Evolutionary conservation across 2,329 filamentous ascomycete genomes (phyloP), one percentile per base, ranked within the genome.

Genomic region (Chaetomium sp.): DNA sequence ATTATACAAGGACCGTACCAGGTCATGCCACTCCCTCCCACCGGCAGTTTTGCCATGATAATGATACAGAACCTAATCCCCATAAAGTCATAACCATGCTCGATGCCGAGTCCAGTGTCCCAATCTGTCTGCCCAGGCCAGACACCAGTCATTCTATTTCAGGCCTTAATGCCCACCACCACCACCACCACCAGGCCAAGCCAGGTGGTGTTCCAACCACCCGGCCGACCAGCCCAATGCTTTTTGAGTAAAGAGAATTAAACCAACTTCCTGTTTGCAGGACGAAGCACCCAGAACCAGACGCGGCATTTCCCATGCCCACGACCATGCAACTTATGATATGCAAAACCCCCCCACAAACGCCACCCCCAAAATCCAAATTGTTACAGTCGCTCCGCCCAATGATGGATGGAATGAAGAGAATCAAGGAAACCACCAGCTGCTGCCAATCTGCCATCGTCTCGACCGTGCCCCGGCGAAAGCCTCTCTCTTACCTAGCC

Each of bases 401-500:
- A 38, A 29, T 21, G 7, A 42, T 10, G 21, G 31, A 27, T 16
- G 31, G 5, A 29, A 47, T 9, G 57, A n/a, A 55, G 8, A 50
- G n/a, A 56, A 62, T 21, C 2, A 42, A 56, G 21, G 21, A 58
- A 53, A 25, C 47, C 33, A n/a, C 5, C 27, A 3, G 27, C 27
- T 6, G 27, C 31, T n/a, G 51, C 21, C 62, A 55, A 50, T 54
- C 49, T 55, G 49, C 33, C n/a, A 16, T 31, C 8, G 3, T 23
- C 35, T n/a, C 13, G 19, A n/a, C 31, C 27, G 6, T 6, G 6
- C 35, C 4, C 27, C 10, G 25, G 9, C 19, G 13, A 19, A 21
- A 35, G 21, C 8, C 6, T 9, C 10, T 10, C 19, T 10, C 19
- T 59, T 13, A 65, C 49, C 45, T 75, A 5, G 93, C 91, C 94